phyloP scores from a whole-genome alignment of 805 yeast genomes.

The Kodamaea neixiangensis region DNA sequence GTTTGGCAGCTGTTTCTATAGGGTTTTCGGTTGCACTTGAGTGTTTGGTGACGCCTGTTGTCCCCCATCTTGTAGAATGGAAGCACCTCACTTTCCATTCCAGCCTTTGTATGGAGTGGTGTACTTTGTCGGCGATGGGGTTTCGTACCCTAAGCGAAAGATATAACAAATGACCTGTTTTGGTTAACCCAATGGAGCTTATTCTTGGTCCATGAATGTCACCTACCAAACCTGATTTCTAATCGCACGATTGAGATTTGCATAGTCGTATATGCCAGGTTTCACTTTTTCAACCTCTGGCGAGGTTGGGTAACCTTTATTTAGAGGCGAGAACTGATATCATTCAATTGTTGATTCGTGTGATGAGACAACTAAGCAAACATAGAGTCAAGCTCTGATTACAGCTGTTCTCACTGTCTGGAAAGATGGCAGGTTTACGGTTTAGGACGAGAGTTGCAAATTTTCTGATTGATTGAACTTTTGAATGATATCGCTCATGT shows the following conservation, averaged over 20 bases:
- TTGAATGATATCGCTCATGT: background rate
- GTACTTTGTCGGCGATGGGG: constrained; percentile 62
- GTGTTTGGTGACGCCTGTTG: background rate
- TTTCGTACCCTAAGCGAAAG: constrained; percentile 64
- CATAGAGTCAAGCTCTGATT: constrained; percentile 88
- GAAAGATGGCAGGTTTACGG: constrained; percentile 45
- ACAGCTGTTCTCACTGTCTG: constrained; percentile 51
- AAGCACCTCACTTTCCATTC: constrained; percentile 16
- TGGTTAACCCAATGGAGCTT: constrained; percentile 83
- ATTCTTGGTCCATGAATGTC: constrained; percentile 71
- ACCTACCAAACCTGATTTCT: constrained; percentile 21
- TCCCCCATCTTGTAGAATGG: background rate
- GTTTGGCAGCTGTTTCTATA: constrained; percentile 2
- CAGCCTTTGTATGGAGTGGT: constrained; percentile 22
- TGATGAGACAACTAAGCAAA: constrained; percentile 79
- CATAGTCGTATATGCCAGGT: constrained; percentile 71
- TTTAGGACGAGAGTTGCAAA: constrained; percentile 73
- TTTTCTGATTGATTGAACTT: constrained; percentile 10
- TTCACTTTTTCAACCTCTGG: constrained; percentile 24
- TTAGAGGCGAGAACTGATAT: constrained; percentile 15
- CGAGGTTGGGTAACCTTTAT: constrained; percentile 26
- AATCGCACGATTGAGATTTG: constrained; percentile 26
- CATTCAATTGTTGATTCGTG: constrained; percentile 21
- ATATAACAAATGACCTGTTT: constrained; percentile 62
- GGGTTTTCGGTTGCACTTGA: constrained; percentile 7